Percentiles rank a stretch among this genome's conserved stretches.
Evolutionary conservation across 78 protist species (phyloP).

Genomic region (Pirum gemmata): DNA sequence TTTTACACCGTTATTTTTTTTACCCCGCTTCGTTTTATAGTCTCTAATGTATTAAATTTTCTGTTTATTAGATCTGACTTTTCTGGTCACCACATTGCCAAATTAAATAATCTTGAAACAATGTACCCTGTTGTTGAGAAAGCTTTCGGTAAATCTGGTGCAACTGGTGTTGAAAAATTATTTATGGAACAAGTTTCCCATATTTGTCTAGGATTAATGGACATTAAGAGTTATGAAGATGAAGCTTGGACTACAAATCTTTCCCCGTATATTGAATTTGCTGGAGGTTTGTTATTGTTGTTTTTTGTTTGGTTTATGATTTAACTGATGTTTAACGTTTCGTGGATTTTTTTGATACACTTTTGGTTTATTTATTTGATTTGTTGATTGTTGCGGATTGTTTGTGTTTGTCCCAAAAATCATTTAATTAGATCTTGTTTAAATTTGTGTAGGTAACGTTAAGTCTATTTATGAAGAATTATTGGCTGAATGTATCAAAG

Average conservation of each 20-base stretch:
- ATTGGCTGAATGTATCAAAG: slow-evolving; percentile 19
- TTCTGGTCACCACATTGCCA: neutral
- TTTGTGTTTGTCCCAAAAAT: too few relatives aligned
- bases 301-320: too few relatives aligned
- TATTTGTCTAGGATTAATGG: neutral
- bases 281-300: too few relatives aligned
- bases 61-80: neutral
- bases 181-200: slow-evolving; percentile 46
- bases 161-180: slow-evolving; percentile 39
- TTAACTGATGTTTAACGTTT: too few relatives aligned
- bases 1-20: too few relatives aligned
- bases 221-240: neutral
- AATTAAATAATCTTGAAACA: neutral
- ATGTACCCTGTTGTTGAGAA: neutral
- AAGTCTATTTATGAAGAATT: neutral
- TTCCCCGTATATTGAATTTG: neutral
- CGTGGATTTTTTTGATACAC: too few relatives aligned
- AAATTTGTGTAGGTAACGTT: neutral
- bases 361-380: too few relatives aligned
- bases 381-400: too few relatives aligned
- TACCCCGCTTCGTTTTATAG: too few relatives aligned
- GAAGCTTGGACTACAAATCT: neutral
- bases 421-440: too few relatives aligned
- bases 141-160: neutral
- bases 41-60: too few relatives aligned